Conservation (phyloP, 768 basidiomycete species). For the Leccinum pellstonianum region DNA sequence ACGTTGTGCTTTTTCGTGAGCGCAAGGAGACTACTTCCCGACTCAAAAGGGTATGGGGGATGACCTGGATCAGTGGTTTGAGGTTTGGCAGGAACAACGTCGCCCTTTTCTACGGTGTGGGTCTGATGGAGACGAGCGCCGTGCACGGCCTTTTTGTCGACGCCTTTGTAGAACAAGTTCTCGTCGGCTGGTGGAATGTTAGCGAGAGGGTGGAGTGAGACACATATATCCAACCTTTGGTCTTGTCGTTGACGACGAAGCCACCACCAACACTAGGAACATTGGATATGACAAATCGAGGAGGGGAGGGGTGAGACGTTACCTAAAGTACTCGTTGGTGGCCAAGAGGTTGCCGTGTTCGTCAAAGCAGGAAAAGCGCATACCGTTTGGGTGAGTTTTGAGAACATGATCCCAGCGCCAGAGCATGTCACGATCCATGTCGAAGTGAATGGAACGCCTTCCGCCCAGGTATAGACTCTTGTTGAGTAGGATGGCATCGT, state of each 20-base stretch:
- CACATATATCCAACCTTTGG: conserved; percentile 55
- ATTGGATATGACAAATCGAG: neutral
- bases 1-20: conserved; percentile 82
- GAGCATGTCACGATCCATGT: conserved; percentile 89
- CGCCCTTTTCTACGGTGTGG: conserved; percentile 40
- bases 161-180: conserved; percentile 92
- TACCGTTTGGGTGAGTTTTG: conserved; percentile 88
- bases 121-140: conserved; percentile 73
- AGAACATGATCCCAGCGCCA: conserved; percentile 91
- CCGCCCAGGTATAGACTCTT: conserved; percentile 73
- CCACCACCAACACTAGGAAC: conserved; percentile 77
- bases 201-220: neutral
- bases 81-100: conserved; percentile 10
- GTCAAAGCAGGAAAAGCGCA: conserved; percentile 86
- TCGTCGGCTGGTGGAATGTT: conserved; percentile 63
- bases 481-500: conserved; percentile 61
- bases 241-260: conserved; percentile 94
- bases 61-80: conserved; percentile 40
- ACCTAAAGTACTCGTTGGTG: conserved; percentile 92
- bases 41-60: conserved; percentile 82
- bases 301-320: neutral
- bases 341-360: conserved; percentile 83
- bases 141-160: conserved; percentile 79
- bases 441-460: conserved; percentile 73
- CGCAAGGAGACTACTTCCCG: conserved; percentile 70